A percentile compares a stretch with the other conserved stretches of the same genome.
These are phyloP conservation scores for Tricholoma matsutake DNA, from an alignment of 768 basidiomycete species.

Conservation along the genomic window DNA sequence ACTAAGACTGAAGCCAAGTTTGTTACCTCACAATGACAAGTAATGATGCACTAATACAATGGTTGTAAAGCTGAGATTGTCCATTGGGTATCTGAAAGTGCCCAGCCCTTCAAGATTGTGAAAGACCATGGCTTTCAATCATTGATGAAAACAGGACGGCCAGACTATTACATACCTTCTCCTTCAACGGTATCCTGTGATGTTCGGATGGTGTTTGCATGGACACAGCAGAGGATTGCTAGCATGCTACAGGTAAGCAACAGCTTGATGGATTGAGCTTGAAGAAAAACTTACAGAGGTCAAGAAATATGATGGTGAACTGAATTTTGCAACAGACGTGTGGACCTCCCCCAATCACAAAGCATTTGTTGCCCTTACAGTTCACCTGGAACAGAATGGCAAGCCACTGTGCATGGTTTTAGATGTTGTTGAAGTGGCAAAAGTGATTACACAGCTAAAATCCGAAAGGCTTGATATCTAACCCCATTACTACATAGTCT, in stretches of 20 bases:
- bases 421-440: neutral
- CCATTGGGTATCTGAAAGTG: neutral
- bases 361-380: neutral
- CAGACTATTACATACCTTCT: too few relatives aligned
- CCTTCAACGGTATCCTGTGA: too few relatives aligned
- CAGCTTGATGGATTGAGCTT: conserved; percentile 1
- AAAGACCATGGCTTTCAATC: neutral
- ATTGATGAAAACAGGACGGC: too few relatives aligned
- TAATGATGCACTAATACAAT: conserved; percentile 1
- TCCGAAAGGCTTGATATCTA: neutral
- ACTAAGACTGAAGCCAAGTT: conserved; percentile 23
- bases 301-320: neutral
- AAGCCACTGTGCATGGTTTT: too few relatives aligned
- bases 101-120: neutral
- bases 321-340: neutral
- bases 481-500: neutral
- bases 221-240: conserved; percentile 1
- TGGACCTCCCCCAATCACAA: too few relatives aligned
- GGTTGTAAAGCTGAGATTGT: too few relatives aligned
- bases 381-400: neutral
- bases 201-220: too few relatives aligned
- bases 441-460: neutral
- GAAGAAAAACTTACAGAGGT: conserved; percentile 1
- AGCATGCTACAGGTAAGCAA: conserved; percentile 1
- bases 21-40: conserved; percentile 6